Evolutionary conservation across 2,329 filamentous ascomycete species (phyloP).

Genomic region (Geosmithia morbida): DNA sequence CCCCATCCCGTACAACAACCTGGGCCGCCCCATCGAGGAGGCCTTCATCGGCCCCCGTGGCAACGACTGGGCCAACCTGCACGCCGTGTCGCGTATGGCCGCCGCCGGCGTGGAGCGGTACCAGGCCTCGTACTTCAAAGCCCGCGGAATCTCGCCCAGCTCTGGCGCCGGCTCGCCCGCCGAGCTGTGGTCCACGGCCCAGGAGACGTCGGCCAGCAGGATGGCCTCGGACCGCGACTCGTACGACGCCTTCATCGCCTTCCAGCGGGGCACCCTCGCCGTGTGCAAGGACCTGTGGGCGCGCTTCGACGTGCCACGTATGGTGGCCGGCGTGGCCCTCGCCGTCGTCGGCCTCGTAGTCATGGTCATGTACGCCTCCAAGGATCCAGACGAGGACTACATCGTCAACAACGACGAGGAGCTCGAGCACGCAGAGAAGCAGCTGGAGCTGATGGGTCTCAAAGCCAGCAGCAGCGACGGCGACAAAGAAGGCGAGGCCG

Average conservation of each 20-base stretch:
- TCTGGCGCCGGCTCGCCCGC: constrained; percentile 24
- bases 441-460: constrained; percentile 31
- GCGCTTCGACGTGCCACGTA: constrained; percentile 75
- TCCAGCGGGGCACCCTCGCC: constrained; percentile 64
- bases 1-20: constrained; percentile 91
- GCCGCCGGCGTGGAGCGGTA: constrained; percentile 83
- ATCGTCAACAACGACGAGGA: constrained; percentile 39
- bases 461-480: constrained; percentile 10
- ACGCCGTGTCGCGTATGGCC: constrained; percentile 60
- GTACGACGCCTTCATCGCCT: constrained; percentile 50
- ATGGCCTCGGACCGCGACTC: constrained; percentile 27
- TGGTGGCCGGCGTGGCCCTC: constrained; percentile 65
- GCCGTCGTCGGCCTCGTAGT: constrained; percentile 53
- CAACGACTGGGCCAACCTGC: constrained; percentile 62
- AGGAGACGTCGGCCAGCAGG: constrained; percentile 6
- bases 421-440: constrained; percentile 44
- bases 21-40: constrained; percentile 86
- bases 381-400: constrained; percentile 38
- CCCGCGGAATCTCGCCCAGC: constrained; percentile 51
- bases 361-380: constrained; percentile 59
- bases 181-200: constrained; percentile 19
- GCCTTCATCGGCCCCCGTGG: constrained; percentile 64
- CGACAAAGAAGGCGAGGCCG: constrained; percentile 3
- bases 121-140: constrained; percentile 66
- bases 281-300: constrained; percentile 83